These are phyloP conservation scores for Coniochaeta ligniaria DNA, from an alignment of 2,329 filamentous ascomycete genomes.

Conservation along the genomic window DNA sequence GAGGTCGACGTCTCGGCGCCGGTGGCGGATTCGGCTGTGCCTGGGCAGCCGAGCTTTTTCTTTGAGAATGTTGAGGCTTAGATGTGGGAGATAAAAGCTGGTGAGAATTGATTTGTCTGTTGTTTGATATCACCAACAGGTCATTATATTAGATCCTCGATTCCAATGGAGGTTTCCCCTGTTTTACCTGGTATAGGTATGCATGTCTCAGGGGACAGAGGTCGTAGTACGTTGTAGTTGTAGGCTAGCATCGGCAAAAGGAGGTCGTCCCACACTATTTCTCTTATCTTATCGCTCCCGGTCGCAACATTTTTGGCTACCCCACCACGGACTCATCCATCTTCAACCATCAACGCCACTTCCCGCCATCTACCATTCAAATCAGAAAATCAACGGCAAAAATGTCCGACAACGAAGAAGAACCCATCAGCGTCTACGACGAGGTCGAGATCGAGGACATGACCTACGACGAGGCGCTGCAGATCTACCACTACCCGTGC, in stretches of 20 bases:
- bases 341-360: not conserved
- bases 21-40: slow-evolving; percentile 67
- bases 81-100: not conserved
- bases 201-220: too few relatives aligned
- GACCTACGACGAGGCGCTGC: slow-evolving; percentile 74
- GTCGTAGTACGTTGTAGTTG: too few relatives aligned
- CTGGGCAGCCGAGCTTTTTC: slow-evolving; percentile 72
- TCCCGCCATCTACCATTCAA: not conserved
- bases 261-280: not conserved
- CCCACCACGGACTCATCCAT: not conserved
- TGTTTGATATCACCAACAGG: too few relatives aligned
- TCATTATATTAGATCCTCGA: too few relatives aligned
- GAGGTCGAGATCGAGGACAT: slow-evolving; percentile 99
- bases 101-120: not conserved
- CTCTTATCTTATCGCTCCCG: not conserved
- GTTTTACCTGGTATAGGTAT: too few relatives aligned
- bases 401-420: slow-evolving; percentile 50
- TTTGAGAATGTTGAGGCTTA: slow-evolving; percentile 69
- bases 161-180: too few relatives aligned
- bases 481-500: slow-evolving; percentile 94
- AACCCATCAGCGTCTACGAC: slow-evolving; percentile 70
- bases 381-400: not conserved
- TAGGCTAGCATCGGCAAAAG: too few relatives aligned
- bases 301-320: not conserved
- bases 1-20: slow-evolving; percentile 52